Evolutionary conservation across 2,329 filamentous ascomycete species (phyloP).

Genomic region (Fulvia fulva): DNA sequence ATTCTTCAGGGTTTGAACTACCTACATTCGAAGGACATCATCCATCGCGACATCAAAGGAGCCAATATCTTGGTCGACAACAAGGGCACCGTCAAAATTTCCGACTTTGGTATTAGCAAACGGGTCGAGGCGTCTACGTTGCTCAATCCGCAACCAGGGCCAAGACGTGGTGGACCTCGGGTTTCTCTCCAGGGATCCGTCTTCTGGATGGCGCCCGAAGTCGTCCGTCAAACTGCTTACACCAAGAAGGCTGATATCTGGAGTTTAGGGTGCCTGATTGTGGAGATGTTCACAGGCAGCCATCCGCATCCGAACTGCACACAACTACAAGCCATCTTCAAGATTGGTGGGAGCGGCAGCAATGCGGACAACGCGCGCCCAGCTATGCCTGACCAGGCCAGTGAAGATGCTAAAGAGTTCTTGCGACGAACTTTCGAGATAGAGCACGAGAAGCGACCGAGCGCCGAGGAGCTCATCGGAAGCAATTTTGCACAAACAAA

Average conservation of each 20-base stretch:
- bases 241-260: slow-evolving; percentile 98
- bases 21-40: slow-evolving; percentile 90
- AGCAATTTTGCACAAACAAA: slow-evolving; percentile 60
- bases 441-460: slow-evolving; percentile 87
- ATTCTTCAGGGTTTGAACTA: slow-evolving; percentile 91
- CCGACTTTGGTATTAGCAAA: slow-evolving; percentile 98
- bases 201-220: slow-evolving; percentile 99
- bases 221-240: slow-evolving; percentile 95
- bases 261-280: slow-evolving; percentile 92
- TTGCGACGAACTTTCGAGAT: slow-evolving; percentile 89
- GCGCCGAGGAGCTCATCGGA: slow-evolving; percentile 81
- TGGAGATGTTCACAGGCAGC: slow-evolving; percentile 98
- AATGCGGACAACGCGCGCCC: slow-evolving; percentile 62
- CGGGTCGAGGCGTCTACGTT: slow-evolving; percentile 90
- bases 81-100: slow-evolving; percentile 98
- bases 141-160: slow-evolving; percentile 46
- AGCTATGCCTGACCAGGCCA: slow-evolving; percentile 81
- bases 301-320: slow-evolving; percentile 97
- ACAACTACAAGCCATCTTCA: slow-evolving; percentile 97
- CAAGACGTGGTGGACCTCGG: slow-evolving; percentile 57
- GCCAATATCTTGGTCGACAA: slow-evolving; percentile 99
- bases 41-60: slow-evolving; percentile 98
- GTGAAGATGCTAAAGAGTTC: slow-evolving; percentile 78
- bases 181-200: slow-evolving; percentile 90
- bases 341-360: slow-evolving; percentile 73